These are phyloP conservation scores for Metarhizium humberi DNA, from an alignment of 2,329 filamentous ascomycete genomes.

Conservation along the genomic window DNA sequence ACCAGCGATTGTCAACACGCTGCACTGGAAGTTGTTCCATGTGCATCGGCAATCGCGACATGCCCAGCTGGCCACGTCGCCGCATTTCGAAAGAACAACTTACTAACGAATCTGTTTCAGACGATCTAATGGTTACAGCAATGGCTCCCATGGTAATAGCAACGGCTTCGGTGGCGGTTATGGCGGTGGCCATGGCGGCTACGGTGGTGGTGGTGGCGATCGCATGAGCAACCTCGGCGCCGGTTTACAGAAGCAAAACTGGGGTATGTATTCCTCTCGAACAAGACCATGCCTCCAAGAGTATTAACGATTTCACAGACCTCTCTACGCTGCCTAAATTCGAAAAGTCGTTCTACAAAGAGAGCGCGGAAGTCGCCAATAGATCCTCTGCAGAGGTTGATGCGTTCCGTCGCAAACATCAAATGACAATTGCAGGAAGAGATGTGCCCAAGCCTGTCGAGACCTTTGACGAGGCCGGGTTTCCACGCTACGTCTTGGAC, in stretches of 20 bases:
- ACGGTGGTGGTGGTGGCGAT: constrained; percentile 71
- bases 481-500: constrained; percentile 93
- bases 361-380: constrained; percentile 67
- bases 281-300: not conserved
- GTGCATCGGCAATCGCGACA: not conserved
- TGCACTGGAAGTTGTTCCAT: not conserved
- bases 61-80: not conserved
- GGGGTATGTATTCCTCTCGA: constrained; percentile 52
- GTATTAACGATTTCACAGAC: constrained; percentile 44
- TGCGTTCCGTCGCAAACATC: constrained; percentile 74
- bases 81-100: not conserved
- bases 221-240: constrained; percentile 88
- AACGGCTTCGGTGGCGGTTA: constrained; percentile 28
- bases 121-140: constrained; percentile 29
- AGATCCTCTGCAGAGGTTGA: constrained; percentile 75
- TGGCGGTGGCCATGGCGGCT: constrained; percentile 24
- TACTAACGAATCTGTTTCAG: constrained; percentile 30
- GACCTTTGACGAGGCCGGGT: constrained; percentile 95
- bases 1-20: not conserved
- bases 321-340: constrained; percentile 78
- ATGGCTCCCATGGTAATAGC: constrained; percentile 20
- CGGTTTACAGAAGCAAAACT: constrained; percentile 77
- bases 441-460: constrained; percentile 90
- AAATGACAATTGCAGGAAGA: constrained; percentile 72
- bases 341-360: constrained; percentile 99